Percentiles rank a stretch among this genome's conserved stretches.
These are phyloP conservation scores for Austroboletus sp. DNA, from an alignment of 1,284 basidiomycete species.

Conservation along the genomic window DNA sequence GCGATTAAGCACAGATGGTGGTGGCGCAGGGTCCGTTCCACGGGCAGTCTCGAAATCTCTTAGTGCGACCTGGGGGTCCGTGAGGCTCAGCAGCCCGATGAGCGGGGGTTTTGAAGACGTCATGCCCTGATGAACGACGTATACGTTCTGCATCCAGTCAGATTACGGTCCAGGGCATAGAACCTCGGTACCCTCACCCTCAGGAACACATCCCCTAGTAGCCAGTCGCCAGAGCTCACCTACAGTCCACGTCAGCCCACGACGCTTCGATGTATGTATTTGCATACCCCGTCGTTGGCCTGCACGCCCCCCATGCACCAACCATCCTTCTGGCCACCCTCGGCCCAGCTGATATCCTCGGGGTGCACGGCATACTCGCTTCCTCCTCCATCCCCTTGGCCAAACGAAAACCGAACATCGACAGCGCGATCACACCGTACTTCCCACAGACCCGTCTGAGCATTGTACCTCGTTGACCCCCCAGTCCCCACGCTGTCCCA, in stretches of 20 bases:
- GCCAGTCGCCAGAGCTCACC: constrained; percentile 59
- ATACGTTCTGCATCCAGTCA: constrained; percentile 41
- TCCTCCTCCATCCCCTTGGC: constrained; percentile 32
- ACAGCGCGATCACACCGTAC: constrained; percentile 46
- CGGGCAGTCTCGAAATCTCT: constrained; percentile 39
- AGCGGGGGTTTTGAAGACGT: constrained; percentile 39
- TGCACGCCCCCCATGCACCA: constrained; percentile 59
- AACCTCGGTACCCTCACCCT: constrained; percentile 35
- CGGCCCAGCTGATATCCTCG: constrained; percentile 47
- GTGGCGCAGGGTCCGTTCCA: constrained; percentile 39
- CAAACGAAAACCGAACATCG: constrained; percentile 43
- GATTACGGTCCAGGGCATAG: neutral
- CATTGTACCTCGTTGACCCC: constrained; percentile 36
- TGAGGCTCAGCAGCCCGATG: constrained; percentile 46
- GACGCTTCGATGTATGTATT: neutral
- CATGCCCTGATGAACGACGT: constrained; percentile 43
- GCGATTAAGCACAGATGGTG: constrained; percentile 19
- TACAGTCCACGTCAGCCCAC: constrained; percentile 20
- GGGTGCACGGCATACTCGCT: constrained; percentile 47
- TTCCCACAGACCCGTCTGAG: constrained; percentile 41
- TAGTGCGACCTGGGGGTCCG: constrained; percentile 37
- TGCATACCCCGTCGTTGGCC: constrained; percentile 44
- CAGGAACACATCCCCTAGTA: constrained; percentile 53
- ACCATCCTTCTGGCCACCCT: constrained; percentile 34
- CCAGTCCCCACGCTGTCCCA: constrained; percentile 41